Percentiles rank a stretch among this genome's conserved stretches.
Evolutionary conservation across 225 moss, liverwort and hornwort genomes (phyloP).

Genomic region (Pseudisothecium myosuroides): DNA sequence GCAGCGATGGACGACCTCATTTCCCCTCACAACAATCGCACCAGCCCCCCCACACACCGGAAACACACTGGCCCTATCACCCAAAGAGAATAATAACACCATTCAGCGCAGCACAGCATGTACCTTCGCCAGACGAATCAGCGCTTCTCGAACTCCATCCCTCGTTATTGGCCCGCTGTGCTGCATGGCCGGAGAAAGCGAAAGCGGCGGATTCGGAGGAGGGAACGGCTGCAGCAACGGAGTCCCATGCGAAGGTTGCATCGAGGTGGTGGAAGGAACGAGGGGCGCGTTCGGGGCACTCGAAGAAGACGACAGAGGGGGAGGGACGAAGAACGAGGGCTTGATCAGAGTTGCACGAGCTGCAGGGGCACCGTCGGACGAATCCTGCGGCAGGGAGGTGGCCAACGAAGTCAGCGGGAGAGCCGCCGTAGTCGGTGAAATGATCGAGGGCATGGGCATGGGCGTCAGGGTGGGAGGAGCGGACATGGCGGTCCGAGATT

Average conservation of each 20-base stretch:
- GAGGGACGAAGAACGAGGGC: constrained; percentile 93
- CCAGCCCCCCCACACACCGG: neutral
- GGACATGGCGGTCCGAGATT: constrained; percentile 40
- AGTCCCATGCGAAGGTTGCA: constrained; percentile 82
- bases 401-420: constrained; percentile 50
- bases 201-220: constrained; percentile 88
- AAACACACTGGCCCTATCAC: neutral
- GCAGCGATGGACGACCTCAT: neutral
- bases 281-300: constrained; percentile 23
- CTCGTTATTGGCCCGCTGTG: constrained; percentile 69
- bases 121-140: constrained; percentile 80
- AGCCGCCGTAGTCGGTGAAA: constrained; percentile 37
- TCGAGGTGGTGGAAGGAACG: constrained; percentile 44
- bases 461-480: constrained; percentile 51
- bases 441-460: constrained; percentile 65
- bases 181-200: constrained; percentile 70
- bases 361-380: constrained; percentile 42
- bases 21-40: neutral
- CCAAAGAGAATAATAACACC: neutral
- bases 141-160: constrained; percentile 93
- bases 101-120: neutral
- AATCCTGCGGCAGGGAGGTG: constrained; percentile 52
- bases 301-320: constrained; percentile 50
- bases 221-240: constrained; percentile 96
- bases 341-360: constrained; percentile 71